phyloP scores from a whole-genome alignment of 495 filamentous ascomycete species.

The Clavariopsis aquatica region DNA sequence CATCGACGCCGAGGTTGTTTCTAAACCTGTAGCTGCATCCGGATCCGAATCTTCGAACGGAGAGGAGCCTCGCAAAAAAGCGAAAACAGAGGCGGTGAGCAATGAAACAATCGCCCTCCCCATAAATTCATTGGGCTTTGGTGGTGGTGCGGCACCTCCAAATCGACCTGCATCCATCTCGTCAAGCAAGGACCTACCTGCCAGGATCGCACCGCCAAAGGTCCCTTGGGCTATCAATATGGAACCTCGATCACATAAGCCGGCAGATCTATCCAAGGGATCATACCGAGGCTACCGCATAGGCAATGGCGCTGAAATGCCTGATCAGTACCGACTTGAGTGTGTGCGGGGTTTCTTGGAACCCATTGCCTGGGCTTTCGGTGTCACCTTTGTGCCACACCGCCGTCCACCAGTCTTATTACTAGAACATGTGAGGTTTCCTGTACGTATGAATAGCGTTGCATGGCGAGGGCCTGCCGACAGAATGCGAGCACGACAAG shows the following conservation, averaged over 20 bases:
- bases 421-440: conserved; percentile 52
- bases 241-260: conserved; percentile 11
- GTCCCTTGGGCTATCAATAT: conserved; percentile 17
- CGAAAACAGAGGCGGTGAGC: conserved; percentile 23
- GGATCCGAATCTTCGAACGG: neutral
- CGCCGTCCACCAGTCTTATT: conserved; percentile 41
- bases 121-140: neutral
- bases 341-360: conserved; percentile 73
- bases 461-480: conserved; percentile 69
- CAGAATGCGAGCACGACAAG: conserved; percentile 66
- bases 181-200: conserved; percentile 29
- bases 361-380: conserved; percentile 76
- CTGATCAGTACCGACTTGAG: conserved; percentile 69
- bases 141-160: neutral
- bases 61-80: conserved; percentile 39
- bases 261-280: conserved; percentile 18
- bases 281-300: conserved; percentile 55
- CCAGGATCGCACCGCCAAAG: conserved; percentile 28
- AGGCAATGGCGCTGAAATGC: conserved; percentile 69
- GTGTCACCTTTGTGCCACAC: conserved; percentile 62
- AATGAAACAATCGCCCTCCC: conserved; percentile 2
- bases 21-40: neutral
- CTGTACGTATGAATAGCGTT: conserved; percentile 56
- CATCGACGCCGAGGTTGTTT: neutral
- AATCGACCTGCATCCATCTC: conserved; percentile 5